phyloP scores from a whole-genome alignment of 306 rosid species.

The Citrullus colocynthis region DNA sequence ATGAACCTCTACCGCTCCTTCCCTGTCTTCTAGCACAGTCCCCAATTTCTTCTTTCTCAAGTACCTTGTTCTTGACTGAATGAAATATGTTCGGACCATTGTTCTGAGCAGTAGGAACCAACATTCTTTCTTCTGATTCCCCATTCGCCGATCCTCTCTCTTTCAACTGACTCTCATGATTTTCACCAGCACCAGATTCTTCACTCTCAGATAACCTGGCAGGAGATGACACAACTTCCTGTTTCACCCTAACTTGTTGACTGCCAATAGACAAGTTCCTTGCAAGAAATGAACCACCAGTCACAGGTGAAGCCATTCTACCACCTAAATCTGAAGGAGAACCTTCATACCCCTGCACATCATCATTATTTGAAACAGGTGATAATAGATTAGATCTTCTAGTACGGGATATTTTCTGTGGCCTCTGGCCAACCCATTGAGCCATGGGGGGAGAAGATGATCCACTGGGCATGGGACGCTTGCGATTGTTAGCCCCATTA shows the following conservation, averaged over 20 bases:
- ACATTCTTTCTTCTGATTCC: conserved; percentile 33
- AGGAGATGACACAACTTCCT: conserved; percentile 43
- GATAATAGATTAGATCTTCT: conserved; percentile 66
- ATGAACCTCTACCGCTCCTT: conserved; percentile 43
- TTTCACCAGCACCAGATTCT: conserved; percentile 57
- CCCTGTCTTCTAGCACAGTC: conserved; percentile 49
- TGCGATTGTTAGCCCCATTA: conserved; percentile 35
- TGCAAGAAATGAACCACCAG: conserved; percentile 37
- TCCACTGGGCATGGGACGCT: conserved; percentile 43
- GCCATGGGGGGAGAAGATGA: conserved; percentile 57
- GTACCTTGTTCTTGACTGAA: conserved; percentile 32
- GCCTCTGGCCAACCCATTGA: conserved; percentile 90
- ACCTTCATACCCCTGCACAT: conserved; percentile 43
- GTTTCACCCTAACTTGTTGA: conserved; percentile 35
- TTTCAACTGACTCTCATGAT: conserved; percentile 42
- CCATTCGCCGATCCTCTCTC: conserved; percentile 40
- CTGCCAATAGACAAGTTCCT: conserved; percentile 27
- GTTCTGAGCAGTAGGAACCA: conserved; percentile 28
- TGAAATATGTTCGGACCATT: conserved; percentile 22
- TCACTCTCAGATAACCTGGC: conserved; percentile 64
- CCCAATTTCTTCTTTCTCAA: conserved; percentile 38
- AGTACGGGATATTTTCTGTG: conserved; percentile 66
- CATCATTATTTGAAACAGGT: conserved; percentile 56
- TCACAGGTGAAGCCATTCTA: conserved; percentile 31
- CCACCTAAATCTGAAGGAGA: conserved; percentile 51